phyloP scores from a whole-genome alignment of 2,329 filamentous ascomycete genomes.

The Fusarium avenaceum region DNA sequence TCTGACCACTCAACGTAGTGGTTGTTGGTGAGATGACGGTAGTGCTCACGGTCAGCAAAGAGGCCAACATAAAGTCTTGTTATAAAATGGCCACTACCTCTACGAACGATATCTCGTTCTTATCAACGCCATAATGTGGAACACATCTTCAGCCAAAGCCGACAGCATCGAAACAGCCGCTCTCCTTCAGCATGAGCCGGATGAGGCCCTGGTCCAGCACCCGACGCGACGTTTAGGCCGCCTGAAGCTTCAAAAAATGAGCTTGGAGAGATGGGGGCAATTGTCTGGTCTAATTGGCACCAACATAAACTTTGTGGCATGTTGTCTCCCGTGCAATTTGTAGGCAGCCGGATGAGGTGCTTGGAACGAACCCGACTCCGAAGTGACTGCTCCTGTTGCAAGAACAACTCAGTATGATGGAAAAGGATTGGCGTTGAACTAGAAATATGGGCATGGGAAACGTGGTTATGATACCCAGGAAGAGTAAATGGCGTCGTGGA shows the following conservation, averaged over 20 bases:
- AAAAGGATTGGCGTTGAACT: neutral
- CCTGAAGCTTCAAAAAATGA: neutral
- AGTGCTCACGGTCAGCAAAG: neutral
- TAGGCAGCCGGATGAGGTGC: conserved; percentile 40
- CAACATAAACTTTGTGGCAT: conserved; percentile 68
- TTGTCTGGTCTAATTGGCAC: conserved; percentile 68
- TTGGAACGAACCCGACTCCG: too few species aligned
- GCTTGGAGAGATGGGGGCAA: conserved; percentile 55
- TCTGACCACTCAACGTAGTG: conserved; percentile 4
- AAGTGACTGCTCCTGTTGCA: too few species aligned
- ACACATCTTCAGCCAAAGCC: conserved; percentile 13
- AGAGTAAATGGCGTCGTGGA: neutral
- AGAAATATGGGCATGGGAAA: too few species aligned
- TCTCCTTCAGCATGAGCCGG: conserved; percentile 68
- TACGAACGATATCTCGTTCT: accelerated
- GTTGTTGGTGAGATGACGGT: conserved; percentile 1
- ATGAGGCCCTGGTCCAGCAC: conserved; percentile 62
- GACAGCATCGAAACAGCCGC: conserved; percentile 61
- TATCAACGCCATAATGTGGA: conserved; percentile 7
- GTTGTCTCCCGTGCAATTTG: conserved; percentile 62
- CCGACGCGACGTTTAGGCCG: conserved; percentile 64
- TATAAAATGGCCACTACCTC: conserved; percentile 10
- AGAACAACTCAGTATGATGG: neutral
- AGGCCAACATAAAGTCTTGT: neutral
- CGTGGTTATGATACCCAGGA: neutral